A percentile compares a stretch with the other conserved stretches of the same genome.
These are phyloP conservation scores for Diutina rugosa DNA, from an alignment of 1,139 yeast species.

Conservation along the genomic window DNA sequence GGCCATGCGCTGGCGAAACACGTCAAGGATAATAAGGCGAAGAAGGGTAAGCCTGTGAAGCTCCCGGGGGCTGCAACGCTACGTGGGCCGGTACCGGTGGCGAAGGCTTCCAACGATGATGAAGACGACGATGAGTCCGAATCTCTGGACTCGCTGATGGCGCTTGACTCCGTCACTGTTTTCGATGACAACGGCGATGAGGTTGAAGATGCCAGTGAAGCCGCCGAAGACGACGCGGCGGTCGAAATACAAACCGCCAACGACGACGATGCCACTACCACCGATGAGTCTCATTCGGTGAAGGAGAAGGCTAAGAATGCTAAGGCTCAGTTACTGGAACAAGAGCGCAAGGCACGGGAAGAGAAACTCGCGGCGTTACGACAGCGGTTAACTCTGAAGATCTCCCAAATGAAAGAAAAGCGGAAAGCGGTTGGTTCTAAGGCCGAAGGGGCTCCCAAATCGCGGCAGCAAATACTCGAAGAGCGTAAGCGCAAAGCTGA, in stretches of 20 bases:
- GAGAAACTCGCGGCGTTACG: constrained; percentile 54
- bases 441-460: constrained; percentile 67
- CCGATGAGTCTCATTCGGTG: neutral
- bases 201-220: constrained; percentile 10
- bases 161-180: constrained; percentile 33
- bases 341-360: constrained; percentile 34
- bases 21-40: constrained; percentile 42
- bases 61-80: constrained; percentile 23
- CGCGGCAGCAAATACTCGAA: constrained; percentile 63
- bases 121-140: constrained; percentile 1
- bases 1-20: constrained; percentile 52
- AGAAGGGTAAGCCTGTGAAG: constrained; percentile 43
- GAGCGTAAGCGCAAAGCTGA: constrained; percentile 36
- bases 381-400: constrained; percentile 61
- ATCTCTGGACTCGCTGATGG: constrained; percentile 7
- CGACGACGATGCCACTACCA: neutral
- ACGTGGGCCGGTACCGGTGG: neutral
- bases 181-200: constrained; percentile 77
- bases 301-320: constrained; percentile 5
- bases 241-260: neutral
- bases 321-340: constrained; percentile 21
- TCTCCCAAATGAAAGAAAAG: constrained; percentile 55
- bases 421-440: constrained; percentile 89
- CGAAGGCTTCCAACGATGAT: constrained; percentile 5
- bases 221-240: constrained; percentile 4